Conservation (phyloP, 345 rosid genomes). For the Aurinia saxatilis region DNA sequence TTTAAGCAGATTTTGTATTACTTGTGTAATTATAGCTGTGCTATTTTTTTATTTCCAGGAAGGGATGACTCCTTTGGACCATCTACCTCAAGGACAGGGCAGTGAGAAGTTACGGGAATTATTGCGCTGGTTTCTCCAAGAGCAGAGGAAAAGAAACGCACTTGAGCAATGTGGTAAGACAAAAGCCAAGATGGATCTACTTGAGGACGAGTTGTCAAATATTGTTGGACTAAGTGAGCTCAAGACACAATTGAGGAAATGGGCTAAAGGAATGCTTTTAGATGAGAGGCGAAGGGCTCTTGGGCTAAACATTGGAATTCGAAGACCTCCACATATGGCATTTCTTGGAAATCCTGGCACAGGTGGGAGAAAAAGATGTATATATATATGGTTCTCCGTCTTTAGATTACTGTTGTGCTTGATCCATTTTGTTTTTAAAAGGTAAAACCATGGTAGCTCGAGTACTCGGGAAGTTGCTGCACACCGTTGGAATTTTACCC, state of each 20-base stretch:
- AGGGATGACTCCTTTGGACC: conserved; percentile 85
- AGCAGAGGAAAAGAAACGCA: conserved; percentile 77
- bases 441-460: conserved; percentile 99
- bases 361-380: conserved; percentile 34
- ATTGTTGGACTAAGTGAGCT: conserved; percentile 83
- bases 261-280: conserved; percentile 98
- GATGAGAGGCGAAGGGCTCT: conserved; percentile 94
- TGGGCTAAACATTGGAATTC: conserved; percentile 71
- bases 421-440: conserved; percentile 19
- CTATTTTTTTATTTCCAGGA: conserved; percentile 45
- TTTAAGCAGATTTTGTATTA: not conserved
- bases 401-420: conserved; percentile 4
- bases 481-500: conserved; percentile 89
- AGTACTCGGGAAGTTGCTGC: conserved; percentile 81
- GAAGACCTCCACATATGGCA: conserved; percentile 98
- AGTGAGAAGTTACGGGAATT: conserved; percentile 60
- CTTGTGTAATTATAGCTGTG: not conserved
- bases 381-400: not conserved
- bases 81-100: conserved; percentile 74
- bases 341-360: conserved; percentile 98
- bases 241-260: conserved; percentile 81
- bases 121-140: conserved; percentile 52
- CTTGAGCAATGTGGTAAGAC: conserved; percentile 72
- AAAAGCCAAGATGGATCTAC: conserved; percentile 84
- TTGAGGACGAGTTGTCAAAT: conserved; percentile 62